phyloP scores from a whole-genome alignment of 2,329 filamentous ascomycete genomes.

The Fusarium liriodendri region DNA sequence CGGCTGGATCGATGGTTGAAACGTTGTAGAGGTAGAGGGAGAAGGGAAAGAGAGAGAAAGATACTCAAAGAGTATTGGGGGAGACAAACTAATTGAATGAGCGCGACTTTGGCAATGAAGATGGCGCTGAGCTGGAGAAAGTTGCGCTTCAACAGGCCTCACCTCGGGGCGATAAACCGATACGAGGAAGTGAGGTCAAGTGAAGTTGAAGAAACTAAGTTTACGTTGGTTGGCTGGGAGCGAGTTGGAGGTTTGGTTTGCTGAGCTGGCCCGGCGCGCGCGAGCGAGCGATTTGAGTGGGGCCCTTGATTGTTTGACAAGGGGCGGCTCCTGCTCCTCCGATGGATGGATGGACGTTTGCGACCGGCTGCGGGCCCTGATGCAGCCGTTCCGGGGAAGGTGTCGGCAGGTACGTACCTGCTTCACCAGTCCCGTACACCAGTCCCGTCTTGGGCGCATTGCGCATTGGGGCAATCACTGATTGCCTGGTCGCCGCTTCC shows the following conservation, averaged over 20 bases:
- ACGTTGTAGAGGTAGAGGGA: conserved; percentile 32
- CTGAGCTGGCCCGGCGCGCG: conserved; percentile 21
- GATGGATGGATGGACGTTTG: conserved; percentile 2
- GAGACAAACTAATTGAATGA: conserved; percentile 52
- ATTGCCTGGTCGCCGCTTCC: background rate
- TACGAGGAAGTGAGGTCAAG: conserved; percentile 41
- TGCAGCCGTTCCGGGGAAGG: conserved; percentile 33
- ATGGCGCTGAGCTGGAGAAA: conserved; percentile 38
- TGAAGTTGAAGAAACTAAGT: conserved; percentile 47
- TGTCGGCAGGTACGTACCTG: background rate
- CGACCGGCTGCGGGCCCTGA: background rate
- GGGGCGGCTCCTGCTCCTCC: background rate
- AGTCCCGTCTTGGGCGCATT: background rate
- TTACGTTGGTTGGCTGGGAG: conserved; percentile 31
- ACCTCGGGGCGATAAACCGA: conserved; percentile 36
- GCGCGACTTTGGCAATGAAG: conserved; percentile 40
- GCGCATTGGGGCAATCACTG: background rate
- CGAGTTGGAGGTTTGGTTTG: conserved; percentile 34
- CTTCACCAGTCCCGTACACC: background rate
- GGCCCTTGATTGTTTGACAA: conserved; percentile 6
- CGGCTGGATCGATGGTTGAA: conserved; percentile 36
- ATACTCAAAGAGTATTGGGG: conserved; percentile 38
- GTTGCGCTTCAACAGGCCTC: conserved; percentile 38
- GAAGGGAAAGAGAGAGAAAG: conserved; percentile 34
- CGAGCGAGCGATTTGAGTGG: conserved; percentile 33